Conservation (phyloP, 2,329 filamentous ascomycete genomes). For the Arthroderma sp. region DNA sequence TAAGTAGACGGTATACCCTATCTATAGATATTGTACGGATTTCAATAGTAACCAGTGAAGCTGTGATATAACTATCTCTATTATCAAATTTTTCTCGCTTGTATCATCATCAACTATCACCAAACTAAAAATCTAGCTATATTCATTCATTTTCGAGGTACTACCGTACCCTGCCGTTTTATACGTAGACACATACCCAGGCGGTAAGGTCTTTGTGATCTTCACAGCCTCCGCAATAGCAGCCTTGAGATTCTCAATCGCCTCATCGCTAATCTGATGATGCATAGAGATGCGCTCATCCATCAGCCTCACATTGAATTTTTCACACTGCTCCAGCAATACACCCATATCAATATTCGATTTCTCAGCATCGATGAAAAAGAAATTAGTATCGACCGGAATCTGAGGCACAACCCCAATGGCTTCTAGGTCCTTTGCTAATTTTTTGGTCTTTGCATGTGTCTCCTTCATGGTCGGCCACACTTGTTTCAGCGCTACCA, state of each 20-base stretch:
- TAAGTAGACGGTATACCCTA: too few species aligned
- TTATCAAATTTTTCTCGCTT: too few species aligned
- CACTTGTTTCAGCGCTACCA: neutral
- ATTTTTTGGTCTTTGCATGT: neutral
- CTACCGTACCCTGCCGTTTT: slow-evolving; percentile 13
- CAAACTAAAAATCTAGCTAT: slow-evolving; percentile 10
- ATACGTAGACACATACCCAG: slow-evolving; percentile 10
- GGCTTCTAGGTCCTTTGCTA: slow-evolving; percentile 5
- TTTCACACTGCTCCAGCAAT: slow-evolving; percentile 15
- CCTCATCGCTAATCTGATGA: slow-evolving; percentile 24
- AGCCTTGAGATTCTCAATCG: slow-evolving; percentile 13
- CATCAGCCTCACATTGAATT: slow-evolving; percentile 15
- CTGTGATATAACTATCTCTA: too few species aligned
- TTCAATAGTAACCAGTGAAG: too few species aligned
- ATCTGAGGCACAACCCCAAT: slow-evolving; percentile 13
- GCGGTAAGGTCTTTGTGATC: slow-evolving; percentile 13
- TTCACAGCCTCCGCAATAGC: slow-evolving; percentile 14
- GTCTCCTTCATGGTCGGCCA: neutral
- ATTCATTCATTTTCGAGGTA: slow-evolving; percentile 18
- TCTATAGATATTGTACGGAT: too few species aligned
- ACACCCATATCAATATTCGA: slow-evolving; percentile 15
- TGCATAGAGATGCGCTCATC: slow-evolving; percentile 17
- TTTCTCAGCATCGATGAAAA: slow-evolving; percentile 14
- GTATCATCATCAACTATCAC: too few species aligned
- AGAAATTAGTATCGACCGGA: slow-evolving; percentile 17